Percentiles rank a stretch among this genome's conserved stretches.
These are phyloP conservation scores for Cyclotella atomus DNA, from an alignment of 108 stramenopile species.

Conservation along the genomic window DNA sequence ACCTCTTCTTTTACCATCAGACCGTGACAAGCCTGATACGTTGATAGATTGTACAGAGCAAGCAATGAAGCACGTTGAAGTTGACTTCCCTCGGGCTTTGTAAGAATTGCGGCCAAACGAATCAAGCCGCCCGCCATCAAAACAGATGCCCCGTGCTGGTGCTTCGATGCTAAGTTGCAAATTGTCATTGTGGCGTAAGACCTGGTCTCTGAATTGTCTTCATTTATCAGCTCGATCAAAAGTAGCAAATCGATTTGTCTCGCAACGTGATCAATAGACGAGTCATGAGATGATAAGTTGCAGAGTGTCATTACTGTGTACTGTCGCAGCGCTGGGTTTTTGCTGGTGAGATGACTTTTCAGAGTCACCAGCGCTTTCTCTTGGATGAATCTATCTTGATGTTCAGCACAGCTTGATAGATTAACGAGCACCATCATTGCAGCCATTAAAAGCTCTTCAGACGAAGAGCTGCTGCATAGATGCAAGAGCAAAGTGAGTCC, in stretches of 20 bases:
- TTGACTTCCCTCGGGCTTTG: slow-evolving; percentile 35
- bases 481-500: slow-evolving; percentile 31
- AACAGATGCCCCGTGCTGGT: slow-evolving; percentile 56
- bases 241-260: slow-evolving; percentile 44
- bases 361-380: slow-evolving; percentile 54
- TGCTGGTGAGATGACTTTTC: slow-evolving; percentile 47
- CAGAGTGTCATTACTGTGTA: slow-evolving; percentile 71
- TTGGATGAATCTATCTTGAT: slow-evolving; percentile 59
- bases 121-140: slow-evolving; percentile 63
- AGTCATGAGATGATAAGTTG: slow-evolving; percentile 61
- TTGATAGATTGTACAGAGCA: slow-evolving; percentile 63
- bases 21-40: slow-evolving; percentile 51
- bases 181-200: slow-evolving; percentile 75
- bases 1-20: slow-evolving; percentile 44
- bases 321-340: slow-evolving; percentile 37
- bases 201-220: slow-evolving; percentile 39
- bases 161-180: slow-evolving; percentile 71
- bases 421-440: slow-evolving; percentile 77
- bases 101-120: slow-evolving; percentile 42
- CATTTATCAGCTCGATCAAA: slow-evolving; percentile 53
- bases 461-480: slow-evolving; percentile 34
- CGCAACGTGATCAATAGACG: slow-evolving; percentile 59
- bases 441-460: slow-evolving; percentile 38
- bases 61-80: slow-evolving; percentile 61
- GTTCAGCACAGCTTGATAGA: slow-evolving; percentile 56